Conservation (phyloP, 805 yeast genomes). For the Yarrowia yakushimensis region DNA sequence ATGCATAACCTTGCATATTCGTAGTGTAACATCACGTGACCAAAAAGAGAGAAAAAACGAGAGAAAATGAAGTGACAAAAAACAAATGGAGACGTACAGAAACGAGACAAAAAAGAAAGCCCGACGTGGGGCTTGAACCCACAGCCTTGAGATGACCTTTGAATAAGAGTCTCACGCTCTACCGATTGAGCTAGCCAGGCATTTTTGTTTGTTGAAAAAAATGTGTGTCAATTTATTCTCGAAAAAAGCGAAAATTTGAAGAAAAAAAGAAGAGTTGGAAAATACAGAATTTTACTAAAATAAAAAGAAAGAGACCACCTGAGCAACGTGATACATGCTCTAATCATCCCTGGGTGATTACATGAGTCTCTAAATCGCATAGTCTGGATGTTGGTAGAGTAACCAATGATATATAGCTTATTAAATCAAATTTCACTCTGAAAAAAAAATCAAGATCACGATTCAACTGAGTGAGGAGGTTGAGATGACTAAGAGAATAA, state of each 20-base stretch:
- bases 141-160: slow-evolving; percentile 12
- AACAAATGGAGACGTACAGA: neutral
- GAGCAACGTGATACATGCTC: too few species aligned
- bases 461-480: too few species aligned
- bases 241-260: neutral
- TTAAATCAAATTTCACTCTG: too few species aligned
- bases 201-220: neutral
- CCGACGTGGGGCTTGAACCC: slow-evolving; percentile 25
- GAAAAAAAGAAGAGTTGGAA: neutral
- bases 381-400: too few species aligned
- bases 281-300: too few species aligned
- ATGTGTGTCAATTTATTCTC: neutral
- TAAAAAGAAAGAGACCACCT: neutral
- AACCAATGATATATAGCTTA: too few species aligned
- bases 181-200: slow-evolving; percentile 25
- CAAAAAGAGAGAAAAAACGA: neutral
- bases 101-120: neutral
- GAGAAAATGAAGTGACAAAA: neutral
- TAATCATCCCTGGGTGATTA: too few species aligned
- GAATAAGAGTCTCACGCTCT: slow-evolving; percentile 21
- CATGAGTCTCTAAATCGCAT: too few species aligned
- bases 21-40: neutral
- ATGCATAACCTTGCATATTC: neutral
- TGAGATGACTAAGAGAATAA: too few species aligned
- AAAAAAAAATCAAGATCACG: too few species aligned